These are phyloP conservation scores for Xylaria polymorpha DNA, from an alignment of 2,329 filamentous ascomycete species.

Conservation along the genomic window DNA sequence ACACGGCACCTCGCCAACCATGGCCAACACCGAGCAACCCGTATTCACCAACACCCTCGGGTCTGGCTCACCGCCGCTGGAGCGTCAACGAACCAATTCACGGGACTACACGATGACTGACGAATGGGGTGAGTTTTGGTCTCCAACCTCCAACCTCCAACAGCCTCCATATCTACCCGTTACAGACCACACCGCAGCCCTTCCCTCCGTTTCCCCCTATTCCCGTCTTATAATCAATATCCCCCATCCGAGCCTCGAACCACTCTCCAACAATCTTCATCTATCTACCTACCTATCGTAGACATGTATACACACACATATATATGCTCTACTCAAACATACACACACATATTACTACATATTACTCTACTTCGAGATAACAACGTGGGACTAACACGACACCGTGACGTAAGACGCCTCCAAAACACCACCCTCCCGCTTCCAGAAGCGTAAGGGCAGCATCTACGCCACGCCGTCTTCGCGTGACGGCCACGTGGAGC, in stretches of 20 bases:
- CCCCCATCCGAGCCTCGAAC: neutral
- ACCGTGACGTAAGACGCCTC: slow-evolving; percentile 61
- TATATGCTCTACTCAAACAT: neutral
- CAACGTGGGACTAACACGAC: slow-evolving; percentile 10
- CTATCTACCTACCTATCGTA: slow-evolving; percentile 1
- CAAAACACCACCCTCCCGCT: slow-evolving; percentile 74
- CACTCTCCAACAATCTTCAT: slow-evolving; percentile 4
- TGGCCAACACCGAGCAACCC: slow-evolving; percentile 44
- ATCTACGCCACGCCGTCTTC: slow-evolving; percentile 74
- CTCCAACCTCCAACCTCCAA: slow-evolving; percentile 1
- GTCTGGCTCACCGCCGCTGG: slow-evolving; percentile 50
- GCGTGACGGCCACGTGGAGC: slow-evolving; percentile 72
- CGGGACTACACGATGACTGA: slow-evolving; percentile 52
- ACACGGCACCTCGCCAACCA: slow-evolving; percentile 31
- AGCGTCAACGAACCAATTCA: slow-evolving; percentile 51
- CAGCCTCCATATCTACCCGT: slow-evolving; percentile 4
- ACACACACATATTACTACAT: neutral
- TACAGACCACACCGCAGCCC: neutral
- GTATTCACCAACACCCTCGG: slow-evolving; percentile 50
- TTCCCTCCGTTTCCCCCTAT: neutral
- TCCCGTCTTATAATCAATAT: neutral
- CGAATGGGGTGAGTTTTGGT: slow-evolving; percentile 61
- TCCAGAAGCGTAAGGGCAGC: slow-evolving; percentile 76
- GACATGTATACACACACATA: neutral
- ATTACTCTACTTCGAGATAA: neutral